Percentiles rank a stretch among this genome's conserved stretches.
Evolutionary conservation across 2,329 filamentous ascomycete genomes (phyloP).

Genomic region (Orbilia quercus): DNA sequence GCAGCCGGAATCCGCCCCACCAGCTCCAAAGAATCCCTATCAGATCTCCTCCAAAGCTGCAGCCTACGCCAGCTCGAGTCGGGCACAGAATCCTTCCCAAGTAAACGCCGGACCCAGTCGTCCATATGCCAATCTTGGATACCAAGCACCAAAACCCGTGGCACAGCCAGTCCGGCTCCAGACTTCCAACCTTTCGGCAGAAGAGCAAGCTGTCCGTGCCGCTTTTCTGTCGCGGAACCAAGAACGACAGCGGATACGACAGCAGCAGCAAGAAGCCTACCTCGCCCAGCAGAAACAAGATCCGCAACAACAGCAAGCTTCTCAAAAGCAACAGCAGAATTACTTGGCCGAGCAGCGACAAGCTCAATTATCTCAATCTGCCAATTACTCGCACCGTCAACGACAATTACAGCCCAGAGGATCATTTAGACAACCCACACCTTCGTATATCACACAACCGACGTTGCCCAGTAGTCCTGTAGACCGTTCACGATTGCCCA

Average conservation of each 20-base stretch:
- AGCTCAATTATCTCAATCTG: constrained; percentile 38
- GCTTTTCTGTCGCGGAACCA: constrained; percentile 40
- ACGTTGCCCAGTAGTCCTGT: constrained; percentile 51
- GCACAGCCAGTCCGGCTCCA: constrained; percentile 13
- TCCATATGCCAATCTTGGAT: constrained; percentile 26
- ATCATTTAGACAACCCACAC: constrained; percentile 40
- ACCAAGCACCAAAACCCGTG: constrained; percentile 34
- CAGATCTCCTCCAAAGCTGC: constrained; percentile 48
- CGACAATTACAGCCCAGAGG: constrained; percentile 49
- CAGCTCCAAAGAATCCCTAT: constrained; percentile 36
- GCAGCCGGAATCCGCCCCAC: constrained; percentile 26
- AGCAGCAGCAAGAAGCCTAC: constrained; percentile 40
- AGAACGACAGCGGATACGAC: constrained; percentile 36
- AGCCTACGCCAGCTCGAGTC: constrained; percentile 24
- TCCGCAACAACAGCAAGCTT: constrained; percentile 15
- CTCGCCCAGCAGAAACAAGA: constrained; percentile 36
- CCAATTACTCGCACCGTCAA: constrained; percentile 45
- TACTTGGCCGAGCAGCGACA: constrained; percentile 36
- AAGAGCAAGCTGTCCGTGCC: constrained; percentile 44
- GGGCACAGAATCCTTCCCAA: constrained; percentile 19
- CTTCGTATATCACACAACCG: constrained; percentile 51
- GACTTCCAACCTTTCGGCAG: constrained; percentile 23
- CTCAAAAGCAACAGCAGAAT: background rate
- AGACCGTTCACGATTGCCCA: constrained; percentile 19
- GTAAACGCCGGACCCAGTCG: constrained; percentile 11